Percentiles rank a stretch among this genome's conserved stretches.
These are phyloP conservation scores for Patellifolia procumbens DNA, from an alignment of 179 eudicot genomes.

Conservation along the genomic window DNA sequence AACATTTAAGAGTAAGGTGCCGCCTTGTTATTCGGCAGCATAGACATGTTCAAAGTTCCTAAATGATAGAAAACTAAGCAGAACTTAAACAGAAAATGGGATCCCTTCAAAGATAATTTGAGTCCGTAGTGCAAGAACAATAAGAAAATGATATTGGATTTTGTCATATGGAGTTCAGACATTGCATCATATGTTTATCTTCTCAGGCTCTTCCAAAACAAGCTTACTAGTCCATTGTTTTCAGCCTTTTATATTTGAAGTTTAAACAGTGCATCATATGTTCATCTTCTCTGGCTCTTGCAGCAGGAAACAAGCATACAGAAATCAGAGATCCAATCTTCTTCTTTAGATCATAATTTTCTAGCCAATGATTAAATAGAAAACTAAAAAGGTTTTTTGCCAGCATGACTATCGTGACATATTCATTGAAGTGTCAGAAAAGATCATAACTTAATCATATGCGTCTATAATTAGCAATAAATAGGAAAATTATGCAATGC, in stretches of 20 bases:
- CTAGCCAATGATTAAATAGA: neutral
- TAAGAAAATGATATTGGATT: neutral
- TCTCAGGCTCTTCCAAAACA: conserved; percentile 8
- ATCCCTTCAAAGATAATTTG: neutral
- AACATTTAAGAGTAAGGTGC: neutral
- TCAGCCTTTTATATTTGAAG: no score
- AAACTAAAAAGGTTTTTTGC: neutral
- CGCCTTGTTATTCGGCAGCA: neutral
- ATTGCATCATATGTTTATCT: neutral
- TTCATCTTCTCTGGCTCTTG: neutral
- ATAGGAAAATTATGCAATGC: conserved; percentile 1
- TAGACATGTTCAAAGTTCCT: neutral
- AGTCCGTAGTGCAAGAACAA: neutral
- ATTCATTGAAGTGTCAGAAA: neutral
- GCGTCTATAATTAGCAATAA: neutral
- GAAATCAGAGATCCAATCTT: neutral
- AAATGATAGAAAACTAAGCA: neutral
- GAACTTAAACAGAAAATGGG: neutral
- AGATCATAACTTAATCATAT: neutral
- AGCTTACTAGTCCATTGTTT: no score
- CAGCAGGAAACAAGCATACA: neutral
- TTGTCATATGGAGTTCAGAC: neutral
- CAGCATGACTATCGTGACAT: neutral
- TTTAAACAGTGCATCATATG: neutral
- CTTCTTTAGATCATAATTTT: neutral